Evolutionary conservation across 23 red algal species (phyloP), one percentile per base, ranked within the genome.

Genomic region (Gracilaria caudata): DNA sequence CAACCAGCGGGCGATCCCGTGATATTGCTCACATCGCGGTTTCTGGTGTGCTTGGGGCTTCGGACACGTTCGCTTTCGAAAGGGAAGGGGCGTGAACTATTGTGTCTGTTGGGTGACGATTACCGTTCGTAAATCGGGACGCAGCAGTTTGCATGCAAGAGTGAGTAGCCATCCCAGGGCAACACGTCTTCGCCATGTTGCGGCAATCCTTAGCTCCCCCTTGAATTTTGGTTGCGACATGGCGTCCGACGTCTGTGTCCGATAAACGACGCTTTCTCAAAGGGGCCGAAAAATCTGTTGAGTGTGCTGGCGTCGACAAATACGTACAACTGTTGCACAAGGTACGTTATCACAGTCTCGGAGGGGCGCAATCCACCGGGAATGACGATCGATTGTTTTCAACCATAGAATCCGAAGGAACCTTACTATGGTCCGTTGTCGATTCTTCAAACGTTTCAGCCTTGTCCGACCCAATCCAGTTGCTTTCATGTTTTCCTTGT

Each of bases 381-480:
- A 75, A 75, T 75, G 70, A 75, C 29, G 70, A 75, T 75, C 49
- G 33, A 5, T 49, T 43, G 47, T 4, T 49, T 66, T 46, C 70
- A 75, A 75, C 70, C 70, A 75, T 75, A 75, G 70, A 75, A 75
- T 43, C 70, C 43, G 16, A 75, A 75, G 70, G 70, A 75, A 75
- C 70, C 70, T 20, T 7, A 8, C 26, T 47, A 12, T 9, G 37
- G 39, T 49, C 37, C 70, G 37, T n/a, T 75, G 39, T 43, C 37
- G 70, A 46, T 4, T 19, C 25, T 49, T 46, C 20, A 25, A 46
- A 46, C 43, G 70, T 75, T 75, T 75, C 70, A 75, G 70, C 70
- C 70, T 75, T 75, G 70, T 75, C 70, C 70, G 70, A 75, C 70
- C 70, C n/a, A 1, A 8, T 30, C 4, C 3, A 75, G 32, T 14